Conservation (phyloP, 306 rosid species). For the Argentina anserina region DNA sequence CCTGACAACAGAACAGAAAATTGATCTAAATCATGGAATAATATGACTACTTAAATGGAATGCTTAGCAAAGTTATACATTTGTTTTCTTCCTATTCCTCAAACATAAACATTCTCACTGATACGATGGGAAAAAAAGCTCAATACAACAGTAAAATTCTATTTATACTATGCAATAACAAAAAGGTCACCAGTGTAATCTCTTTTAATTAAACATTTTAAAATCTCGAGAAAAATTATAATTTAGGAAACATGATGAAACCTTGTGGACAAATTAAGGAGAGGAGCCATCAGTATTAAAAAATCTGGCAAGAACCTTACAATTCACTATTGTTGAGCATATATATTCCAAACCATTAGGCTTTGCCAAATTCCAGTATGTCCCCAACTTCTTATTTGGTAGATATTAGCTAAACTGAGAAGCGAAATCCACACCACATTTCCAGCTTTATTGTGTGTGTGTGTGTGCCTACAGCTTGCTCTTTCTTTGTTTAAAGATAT, state of each 20-base stretch:
- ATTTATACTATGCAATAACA: neutral
- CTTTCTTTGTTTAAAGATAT: too few relatives aligned
- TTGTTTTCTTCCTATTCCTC: neutral
- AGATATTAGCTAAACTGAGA: neutral
- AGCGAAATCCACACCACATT: neutral
- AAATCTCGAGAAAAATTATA: neutral
- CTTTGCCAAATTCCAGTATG: conserved; percentile 3
- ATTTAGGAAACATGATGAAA: neutral
- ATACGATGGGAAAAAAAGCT: neutral
- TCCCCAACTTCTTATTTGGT: neutral
- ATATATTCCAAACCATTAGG: neutral
- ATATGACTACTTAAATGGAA: neutral
- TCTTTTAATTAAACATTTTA: neutral
- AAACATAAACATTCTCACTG: neutral
- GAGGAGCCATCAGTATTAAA: neutral
- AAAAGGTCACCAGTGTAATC: neutral
- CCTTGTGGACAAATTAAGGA: neutral
- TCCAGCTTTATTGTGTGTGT: too few relatives aligned
- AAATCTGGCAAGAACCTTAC: neutral
- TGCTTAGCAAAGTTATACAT: neutral
- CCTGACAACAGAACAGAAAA: neutral
- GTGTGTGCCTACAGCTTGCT: too few relatives aligned
- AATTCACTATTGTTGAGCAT: neutral
- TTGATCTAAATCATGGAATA: neutral
- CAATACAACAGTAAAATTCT: neutral